Percentiles rank a stretch among this genome's conserved stretches.
These are phyloP conservation scores for Fusarium torreyae DNA, from an alignment of 2,329 filamentous ascomycete genomes.

Conservation along the genomic window DNA sequence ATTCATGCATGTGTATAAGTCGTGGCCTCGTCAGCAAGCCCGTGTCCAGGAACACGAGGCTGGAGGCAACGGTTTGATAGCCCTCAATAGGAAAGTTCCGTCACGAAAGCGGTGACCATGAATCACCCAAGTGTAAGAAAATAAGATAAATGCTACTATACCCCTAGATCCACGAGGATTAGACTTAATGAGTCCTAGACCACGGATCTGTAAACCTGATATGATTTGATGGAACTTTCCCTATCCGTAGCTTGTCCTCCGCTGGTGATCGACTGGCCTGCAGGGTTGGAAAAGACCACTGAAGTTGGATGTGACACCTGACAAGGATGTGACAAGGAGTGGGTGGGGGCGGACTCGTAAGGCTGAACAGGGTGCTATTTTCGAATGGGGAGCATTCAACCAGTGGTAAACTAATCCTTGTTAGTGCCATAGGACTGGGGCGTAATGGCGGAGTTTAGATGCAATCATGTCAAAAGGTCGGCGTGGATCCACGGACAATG, in stretches of 20 bases:
- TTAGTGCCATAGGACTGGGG: constrained; percentile 22
- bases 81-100: constrained; percentile 13
- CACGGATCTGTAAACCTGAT: constrained; percentile 5
- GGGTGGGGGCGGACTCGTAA: constrained; percentile 46
- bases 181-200: constrained; percentile 10
- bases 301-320: constrained; percentile 17
- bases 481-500: constrained; percentile 28
- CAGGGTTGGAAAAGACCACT: constrained; percentile 22
- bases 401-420: constrained; percentile 16
- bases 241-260: constrained; percentile 25
- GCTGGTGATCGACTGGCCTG: constrained; percentile 9
- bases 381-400: constrained; percentile 19
- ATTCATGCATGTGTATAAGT: constrained; percentile 25
- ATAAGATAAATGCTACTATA: constrained; percentile 24
- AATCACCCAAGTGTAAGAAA: constrained; percentile 3
- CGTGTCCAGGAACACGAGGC: constrained; percentile 28
- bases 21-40: constrained; percentile 40
- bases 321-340: constrained; percentile 41
- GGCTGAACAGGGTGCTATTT: constrained; percentile 50
- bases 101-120: constrained; percentile 11
- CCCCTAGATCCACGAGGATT: constrained; percentile 3
- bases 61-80: constrained; percentile 17
- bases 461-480: constrained; percentile 12
- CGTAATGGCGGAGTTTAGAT: constrained; percentile 34
- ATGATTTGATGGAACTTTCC: constrained; percentile 31